Evolutionary conservation across 129 eudicot genomes (phyloP).

Genomic region (Oenanthe sinensis): DNA sequence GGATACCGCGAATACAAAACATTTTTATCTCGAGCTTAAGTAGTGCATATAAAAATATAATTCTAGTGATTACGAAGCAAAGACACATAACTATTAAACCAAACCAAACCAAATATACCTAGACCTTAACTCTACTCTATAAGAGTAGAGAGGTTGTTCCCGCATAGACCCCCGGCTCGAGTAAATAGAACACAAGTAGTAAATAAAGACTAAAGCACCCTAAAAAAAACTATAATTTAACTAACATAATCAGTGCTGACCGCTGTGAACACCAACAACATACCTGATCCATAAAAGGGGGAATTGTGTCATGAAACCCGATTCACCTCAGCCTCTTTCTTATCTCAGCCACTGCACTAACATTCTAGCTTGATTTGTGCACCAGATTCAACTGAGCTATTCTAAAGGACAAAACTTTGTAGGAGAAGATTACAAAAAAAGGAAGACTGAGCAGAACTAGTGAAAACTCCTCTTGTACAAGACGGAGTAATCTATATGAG

Average conservation of each 20-base stretch:
- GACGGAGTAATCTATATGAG: not conserved
- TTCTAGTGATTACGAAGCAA: not conserved
- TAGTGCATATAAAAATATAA: not conserved
- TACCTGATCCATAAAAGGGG: constrained; percentile 59
- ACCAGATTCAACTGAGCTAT: not conserved
- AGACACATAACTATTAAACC: not conserved
- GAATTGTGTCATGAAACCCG: not conserved
- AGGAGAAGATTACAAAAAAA: not conserved
- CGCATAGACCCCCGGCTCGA: no score
- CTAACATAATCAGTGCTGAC: not conserved
- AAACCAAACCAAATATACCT: no score
- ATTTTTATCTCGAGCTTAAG: not conserved
- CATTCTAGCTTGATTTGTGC: not conserved
- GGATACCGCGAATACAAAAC: not conserved
- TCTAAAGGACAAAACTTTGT: not conserved
- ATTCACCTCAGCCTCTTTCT: not conserved
- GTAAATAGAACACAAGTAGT: no score
- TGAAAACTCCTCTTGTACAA: not conserved
- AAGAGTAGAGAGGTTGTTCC: no score
- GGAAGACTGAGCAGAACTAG: not conserved
- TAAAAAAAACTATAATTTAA: not conserved
- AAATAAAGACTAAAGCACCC: no score
- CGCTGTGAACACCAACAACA: constrained; percentile 8
- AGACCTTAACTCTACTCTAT: no score
- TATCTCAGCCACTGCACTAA: not conserved